These are phyloP conservation scores for Zancudomyces culisetae DNA, from an alignment of 371 early-diverging fungal genomes.

Conservation along the genomic window DNA sequence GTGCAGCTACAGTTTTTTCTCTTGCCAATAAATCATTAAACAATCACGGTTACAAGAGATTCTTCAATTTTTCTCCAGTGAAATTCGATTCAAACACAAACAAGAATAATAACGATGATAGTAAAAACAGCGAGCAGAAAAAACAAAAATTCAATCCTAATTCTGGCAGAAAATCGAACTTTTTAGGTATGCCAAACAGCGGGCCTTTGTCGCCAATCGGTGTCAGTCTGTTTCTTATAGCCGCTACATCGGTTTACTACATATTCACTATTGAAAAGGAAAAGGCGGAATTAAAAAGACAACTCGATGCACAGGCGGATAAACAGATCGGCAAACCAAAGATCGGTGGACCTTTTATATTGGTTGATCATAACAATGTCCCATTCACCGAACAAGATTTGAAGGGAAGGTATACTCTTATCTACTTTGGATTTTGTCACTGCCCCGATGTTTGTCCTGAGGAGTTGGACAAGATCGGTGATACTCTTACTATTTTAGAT, in stretches of 20 bases:
- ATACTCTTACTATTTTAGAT: constrained; percentile 56
- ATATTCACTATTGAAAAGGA: constrained; percentile 21
- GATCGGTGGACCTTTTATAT: constrained; percentile 78
- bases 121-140: no score
- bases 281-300: constrained; percentile 7
- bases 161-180: no score
- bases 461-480: constrained; percentile 91
- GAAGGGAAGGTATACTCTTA: constrained; percentile 59
- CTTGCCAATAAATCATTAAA: no score
- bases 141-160: no score
- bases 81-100: no score
- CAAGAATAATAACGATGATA: no score
- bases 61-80: no score
- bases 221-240: constrained; percentile 16
- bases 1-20: no score
- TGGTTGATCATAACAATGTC: constrained; percentile 58
- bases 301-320: constrained; percentile 1
- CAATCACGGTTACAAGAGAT: no score
- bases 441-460: constrained; percentile 98
- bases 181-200: no score
- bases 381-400: constrained; percentile 44
- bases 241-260: constrained; percentile 16
- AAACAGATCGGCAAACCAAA: constrained; percentile 51
- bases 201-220: constrained; percentile 22
- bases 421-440: constrained; percentile 96